Conservation (phyloP, 2,329 filamentous ascomycete genomes). For the Raffaelea ambrosiae region DNA sequence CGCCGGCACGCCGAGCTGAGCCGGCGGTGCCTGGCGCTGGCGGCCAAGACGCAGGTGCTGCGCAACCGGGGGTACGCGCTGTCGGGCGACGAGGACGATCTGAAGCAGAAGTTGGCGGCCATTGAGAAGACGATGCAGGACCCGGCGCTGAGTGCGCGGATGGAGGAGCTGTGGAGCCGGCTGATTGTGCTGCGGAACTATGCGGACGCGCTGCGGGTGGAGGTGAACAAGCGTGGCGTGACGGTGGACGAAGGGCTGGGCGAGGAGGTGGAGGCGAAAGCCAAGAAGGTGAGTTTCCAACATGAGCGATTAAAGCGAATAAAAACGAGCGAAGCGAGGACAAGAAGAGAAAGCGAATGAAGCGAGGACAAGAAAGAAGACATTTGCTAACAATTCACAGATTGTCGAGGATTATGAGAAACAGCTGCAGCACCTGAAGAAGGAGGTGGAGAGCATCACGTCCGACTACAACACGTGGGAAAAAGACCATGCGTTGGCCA, state of each 20-base stretch:
- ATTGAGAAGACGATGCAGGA: conserved; percentile 66
- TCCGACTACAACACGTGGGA: conserved; percentile 50
- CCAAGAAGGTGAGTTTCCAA: conserved; percentile 60
- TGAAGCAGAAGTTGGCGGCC: conserved; percentile 61
- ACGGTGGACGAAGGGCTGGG: conserved; percentile 50
- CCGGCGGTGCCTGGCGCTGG: conserved; percentile 64
- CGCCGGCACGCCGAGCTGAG: conserved; percentile 65
- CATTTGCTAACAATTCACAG: conserved; percentile 35
- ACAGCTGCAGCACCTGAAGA: conserved; percentile 67
- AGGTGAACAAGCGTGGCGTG: conserved; percentile 60
- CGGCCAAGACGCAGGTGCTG: conserved; percentile 71
- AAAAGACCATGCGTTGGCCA: conserved; percentile 27
- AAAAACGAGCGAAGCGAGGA: too few relatives aligned
- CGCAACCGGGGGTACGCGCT: conserved; percentile 75
- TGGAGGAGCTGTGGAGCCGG: conserved; percentile 80
- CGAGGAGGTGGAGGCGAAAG: conserved; percentile 61
- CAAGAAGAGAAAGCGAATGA: too few relatives aligned
- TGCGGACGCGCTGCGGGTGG: conserved; percentile 61
- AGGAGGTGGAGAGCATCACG: conserved; percentile 57
- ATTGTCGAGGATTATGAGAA: conserved; percentile 75
- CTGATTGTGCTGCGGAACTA: conserved; percentile 68
- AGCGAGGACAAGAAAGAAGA: too few relatives aligned
- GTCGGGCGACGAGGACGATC: conserved; percentile 68
- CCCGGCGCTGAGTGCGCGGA: conserved; percentile 63
- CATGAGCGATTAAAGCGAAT: too few relatives aligned